These are phyloP conservation scores for Peterozyma xylosa DNA, from an alignment of 805 yeast genomes.

Conservation along the genomic window DNA sequence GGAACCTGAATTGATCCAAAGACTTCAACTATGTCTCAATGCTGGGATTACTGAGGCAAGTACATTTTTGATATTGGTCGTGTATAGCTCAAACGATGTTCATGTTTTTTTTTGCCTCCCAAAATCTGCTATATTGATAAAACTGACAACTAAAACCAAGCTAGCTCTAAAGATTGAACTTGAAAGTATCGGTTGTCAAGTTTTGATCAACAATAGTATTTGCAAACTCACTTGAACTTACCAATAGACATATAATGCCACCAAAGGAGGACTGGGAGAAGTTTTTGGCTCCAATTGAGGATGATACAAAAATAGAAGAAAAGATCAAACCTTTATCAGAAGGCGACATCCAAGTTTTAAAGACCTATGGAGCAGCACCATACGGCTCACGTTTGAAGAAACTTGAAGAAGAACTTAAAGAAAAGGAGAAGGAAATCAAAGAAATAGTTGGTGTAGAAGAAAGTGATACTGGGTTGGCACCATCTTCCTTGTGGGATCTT, in stretches of 20 bases:
- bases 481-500: conserved; percentile 96
- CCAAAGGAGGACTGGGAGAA: conserved; percentile 99
- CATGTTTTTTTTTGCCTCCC: conserved; percentile 4
- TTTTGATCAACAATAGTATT: too few species aligned
- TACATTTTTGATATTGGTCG: not conserved
- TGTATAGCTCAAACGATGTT: not conserved
- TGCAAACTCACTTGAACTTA: too few species aligned
- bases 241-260: conserved; percentile 47
- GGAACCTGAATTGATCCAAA: not conserved
- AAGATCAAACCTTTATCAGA: conserved; percentile 84
- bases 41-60: too few species aligned
- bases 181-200: too few species aligned
- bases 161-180: not conserved
- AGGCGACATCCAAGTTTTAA: conserved; percentile 94
- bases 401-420: conserved; percentile 81
- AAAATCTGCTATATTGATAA: not conserved
- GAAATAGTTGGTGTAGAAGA: conserved; percentile 93
- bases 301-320: conserved; percentile 50
- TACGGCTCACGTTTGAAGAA: conserved; percentile 75
- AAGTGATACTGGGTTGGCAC: conserved; percentile 95
- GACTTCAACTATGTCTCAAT: too few species aligned
- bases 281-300: conserved; percentile 81
- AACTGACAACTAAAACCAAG: not conserved
- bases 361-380: conserved; percentile 97
- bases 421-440: conserved; percentile 78